These are phyloP conservation scores for Apiospora saccharicola DNA, from an alignment of 2,329 filamentous ascomycete genomes.

Conservation along the genomic window DNA sequence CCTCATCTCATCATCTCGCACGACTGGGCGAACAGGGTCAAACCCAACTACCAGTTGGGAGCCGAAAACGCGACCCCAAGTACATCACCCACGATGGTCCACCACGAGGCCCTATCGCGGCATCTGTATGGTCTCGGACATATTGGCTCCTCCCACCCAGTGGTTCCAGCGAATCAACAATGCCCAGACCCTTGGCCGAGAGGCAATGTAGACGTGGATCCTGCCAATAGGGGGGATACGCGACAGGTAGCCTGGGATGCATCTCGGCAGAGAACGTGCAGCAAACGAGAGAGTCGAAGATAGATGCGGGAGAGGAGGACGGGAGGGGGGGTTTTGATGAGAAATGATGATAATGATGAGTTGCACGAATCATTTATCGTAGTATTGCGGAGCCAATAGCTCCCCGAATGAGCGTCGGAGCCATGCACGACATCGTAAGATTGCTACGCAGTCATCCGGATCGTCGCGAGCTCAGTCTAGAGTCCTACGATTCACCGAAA, in stretches of 20 bases:
- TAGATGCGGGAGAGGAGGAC: background rate
- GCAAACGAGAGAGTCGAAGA: background rate
- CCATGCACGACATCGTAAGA: constrained; percentile 11
- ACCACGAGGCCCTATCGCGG: background rate
- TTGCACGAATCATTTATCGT: constrained; percentile 6
- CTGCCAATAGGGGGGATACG: constrained; percentile 1
- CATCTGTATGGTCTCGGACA: background rate
- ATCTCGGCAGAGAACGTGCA: constrained; percentile 7
- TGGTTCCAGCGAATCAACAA: background rate
- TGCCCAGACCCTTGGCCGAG: background rate
- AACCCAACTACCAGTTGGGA: background rate
- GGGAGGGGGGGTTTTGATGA: background rate
- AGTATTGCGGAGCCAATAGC: background rate
- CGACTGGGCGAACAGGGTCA: background rate
- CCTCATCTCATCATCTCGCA: background rate
- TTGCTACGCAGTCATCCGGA: background rate
- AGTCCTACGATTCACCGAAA: background rate
- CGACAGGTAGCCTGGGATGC: background rate
- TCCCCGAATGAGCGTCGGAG: background rate
- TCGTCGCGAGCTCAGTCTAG: background rate
- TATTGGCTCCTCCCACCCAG: background rate
- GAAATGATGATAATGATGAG: background rate
- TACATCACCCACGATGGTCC: constrained; percentile 9
- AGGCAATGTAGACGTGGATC: background rate
- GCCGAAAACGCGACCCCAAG: constrained; percentile 3